phyloP scores from a whole-genome alignment of 2,329 filamentous ascomycete species.

The Paraphaeosphaeria sporulosa region DNA sequence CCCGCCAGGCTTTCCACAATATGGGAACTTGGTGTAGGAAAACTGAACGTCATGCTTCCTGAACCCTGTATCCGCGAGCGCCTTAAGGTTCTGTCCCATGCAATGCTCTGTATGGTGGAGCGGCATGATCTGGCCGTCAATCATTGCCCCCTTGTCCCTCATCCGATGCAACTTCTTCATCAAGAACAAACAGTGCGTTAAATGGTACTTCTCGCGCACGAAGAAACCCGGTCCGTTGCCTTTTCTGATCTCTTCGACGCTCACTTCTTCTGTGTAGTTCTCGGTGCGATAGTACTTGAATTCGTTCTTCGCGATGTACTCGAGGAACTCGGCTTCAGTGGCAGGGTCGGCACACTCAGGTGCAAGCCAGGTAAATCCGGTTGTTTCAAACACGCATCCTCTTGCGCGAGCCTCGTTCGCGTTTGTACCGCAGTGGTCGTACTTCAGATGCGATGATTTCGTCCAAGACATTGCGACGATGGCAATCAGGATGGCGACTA shows the following conservation, averaged over 20 bases:
- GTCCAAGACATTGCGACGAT: neutral
- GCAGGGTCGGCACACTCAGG: slow-evolving; percentile 4
- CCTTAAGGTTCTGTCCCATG: neutral
- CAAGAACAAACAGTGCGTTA: slow-evolving; percentile 13
- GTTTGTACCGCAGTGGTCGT: slow-evolving; percentile 13
- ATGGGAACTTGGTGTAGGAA: slow-evolving; percentile 9
- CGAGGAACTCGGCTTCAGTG: slow-evolving; percentile 12
- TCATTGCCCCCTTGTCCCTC: neutral
- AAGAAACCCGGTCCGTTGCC: slow-evolving; percentile 7
- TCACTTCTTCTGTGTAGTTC: slow-evolving; percentile 13
- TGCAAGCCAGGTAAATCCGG: slow-evolving; percentile 11
- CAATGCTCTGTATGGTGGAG: slow-evolving; percentile 8
- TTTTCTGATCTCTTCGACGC: slow-evolving; percentile 8
- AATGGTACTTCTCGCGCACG: slow-evolving; percentile 1
- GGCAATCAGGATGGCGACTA: neutral
- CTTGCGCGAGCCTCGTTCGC: slow-evolving; percentile 11
- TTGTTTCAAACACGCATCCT: slow-evolving; percentile 14
- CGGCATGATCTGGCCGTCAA: slow-evolving; percentile 7
- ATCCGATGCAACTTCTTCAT: slow-evolving; percentile 6
- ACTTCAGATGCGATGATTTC: neutral
- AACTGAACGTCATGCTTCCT: neutral
- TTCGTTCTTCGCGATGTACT: slow-evolving; percentile 3
- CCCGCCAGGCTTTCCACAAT: slow-evolving; percentile 8
- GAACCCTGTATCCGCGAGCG: neutral
- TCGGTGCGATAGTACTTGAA: slow-evolving; percentile 8